These are phyloP conservation scores for Plasmodium malariae DNA, from an alignment of 169 alveolate genomes.

Conservation along the genomic window DNA sequence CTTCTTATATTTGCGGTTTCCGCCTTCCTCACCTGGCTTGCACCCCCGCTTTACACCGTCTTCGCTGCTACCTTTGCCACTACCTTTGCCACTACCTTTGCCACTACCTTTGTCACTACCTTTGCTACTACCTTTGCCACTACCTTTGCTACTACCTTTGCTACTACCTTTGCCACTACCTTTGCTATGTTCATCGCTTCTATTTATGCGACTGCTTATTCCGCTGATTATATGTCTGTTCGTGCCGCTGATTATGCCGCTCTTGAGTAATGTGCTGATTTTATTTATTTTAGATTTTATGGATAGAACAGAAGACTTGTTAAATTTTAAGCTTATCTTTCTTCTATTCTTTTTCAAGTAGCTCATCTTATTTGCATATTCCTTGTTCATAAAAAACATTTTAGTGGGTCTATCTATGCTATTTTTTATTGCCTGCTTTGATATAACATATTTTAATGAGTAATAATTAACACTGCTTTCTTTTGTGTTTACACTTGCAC, in stretches of 20 bases:
- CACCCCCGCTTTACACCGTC: neutral
- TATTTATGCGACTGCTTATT: too few species aligned
- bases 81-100: neutral
- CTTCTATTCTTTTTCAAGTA: neutral
- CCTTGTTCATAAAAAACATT: neutral
- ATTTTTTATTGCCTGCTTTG: neutral
- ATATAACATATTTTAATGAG: neutral
- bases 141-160: neutral
- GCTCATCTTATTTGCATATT: neutral
- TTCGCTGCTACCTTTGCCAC: neutral
- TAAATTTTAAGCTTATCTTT: neutral
- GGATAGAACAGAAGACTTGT: conserved; percentile 6
- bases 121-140: neutral
- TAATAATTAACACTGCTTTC: neutral
- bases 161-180: neutral
- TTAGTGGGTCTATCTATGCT: neutral
- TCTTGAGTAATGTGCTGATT: neutral
- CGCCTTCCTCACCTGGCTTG: too few species aligned
- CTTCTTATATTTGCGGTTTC: neutral
- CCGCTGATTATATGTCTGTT: too few species aligned
- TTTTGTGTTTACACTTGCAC: neutral
- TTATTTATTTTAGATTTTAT: conserved; percentile 1
- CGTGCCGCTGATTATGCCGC: too few species aligned
- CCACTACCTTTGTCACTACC: neutral
- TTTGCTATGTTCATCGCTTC: neutral